Percentiles rank a stretch among this genome's conserved stretches.
Evolutionary conservation across 371 early-diverging fungal genomes (phyloP).

Genomic region (Circinella umbellata): DNA sequence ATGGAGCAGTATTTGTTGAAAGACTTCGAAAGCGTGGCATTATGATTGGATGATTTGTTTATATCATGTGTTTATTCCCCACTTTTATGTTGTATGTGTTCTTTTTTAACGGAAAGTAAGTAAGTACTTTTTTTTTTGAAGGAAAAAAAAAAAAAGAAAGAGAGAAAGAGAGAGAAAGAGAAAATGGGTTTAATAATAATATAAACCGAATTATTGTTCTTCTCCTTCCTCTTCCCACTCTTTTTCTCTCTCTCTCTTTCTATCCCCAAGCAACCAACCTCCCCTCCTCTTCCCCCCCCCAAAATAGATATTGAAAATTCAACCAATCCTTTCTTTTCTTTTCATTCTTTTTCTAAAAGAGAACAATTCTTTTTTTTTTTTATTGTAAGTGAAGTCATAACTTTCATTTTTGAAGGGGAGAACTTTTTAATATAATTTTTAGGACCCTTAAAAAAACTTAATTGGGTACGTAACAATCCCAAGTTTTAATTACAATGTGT

Average conservation of each 20-base stretch:
- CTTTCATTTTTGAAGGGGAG: too few species aligned
- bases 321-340: constrained; percentile 7
- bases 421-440: too few species aligned
- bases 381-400: too few species aligned
- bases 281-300: not conserved
- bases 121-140: too few species aligned
- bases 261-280: too few species aligned
- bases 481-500: too few species aligned
- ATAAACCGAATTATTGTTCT: not conserved
- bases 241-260: not conserved
- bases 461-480: too few species aligned
- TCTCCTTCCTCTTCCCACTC: not conserved
- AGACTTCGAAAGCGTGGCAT: constrained; percentile 44
- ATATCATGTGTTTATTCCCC: constrained; percentile 12
- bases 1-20: constrained; percentile 27
- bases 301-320: constrained; percentile 6
- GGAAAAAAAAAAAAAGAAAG: not conserved
- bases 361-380: too few species aligned
- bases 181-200: constrained; percentile 1
- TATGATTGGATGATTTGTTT: constrained; percentile 1
- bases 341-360: not conserved
- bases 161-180: constrained; percentile 5
- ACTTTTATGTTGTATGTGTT: too few species aligned
- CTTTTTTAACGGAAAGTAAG: too few species aligned
- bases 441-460: too few species aligned